Conservation (phyloP, 2,329 filamentous ascomycete species). For the Westerdykella sp. region DNA sequence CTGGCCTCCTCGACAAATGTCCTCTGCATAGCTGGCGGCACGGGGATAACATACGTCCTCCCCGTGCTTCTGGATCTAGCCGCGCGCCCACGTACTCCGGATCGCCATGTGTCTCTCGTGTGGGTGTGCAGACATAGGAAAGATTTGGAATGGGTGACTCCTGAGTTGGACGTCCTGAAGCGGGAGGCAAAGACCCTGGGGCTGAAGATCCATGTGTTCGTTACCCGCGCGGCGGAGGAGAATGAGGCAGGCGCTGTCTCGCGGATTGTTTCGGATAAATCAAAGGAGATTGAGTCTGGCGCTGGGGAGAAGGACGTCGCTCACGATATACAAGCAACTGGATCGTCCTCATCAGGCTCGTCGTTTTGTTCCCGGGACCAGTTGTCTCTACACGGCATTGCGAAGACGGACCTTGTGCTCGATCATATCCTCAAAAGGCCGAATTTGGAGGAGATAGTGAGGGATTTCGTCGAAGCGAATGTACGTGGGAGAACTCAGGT, state of each 20-base stretch:
- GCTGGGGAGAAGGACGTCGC: conserved; percentile 19
- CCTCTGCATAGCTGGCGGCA: conserved; percentile 34
- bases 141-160: conserved; percentile 32
- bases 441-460: conserved; percentile 14
- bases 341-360: conserved; percentile 16
- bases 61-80: conserved; percentile 29
- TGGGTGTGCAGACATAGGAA: conserved; percentile 31
- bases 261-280: conserved; percentile 16
- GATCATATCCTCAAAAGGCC: conserved; percentile 23
- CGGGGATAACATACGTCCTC: conserved; percentile 35
- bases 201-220: conserved; percentile 28
- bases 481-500: conserved; percentile 24
- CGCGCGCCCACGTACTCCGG: conserved; percentile 16
- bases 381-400: conserved; percentile 23
- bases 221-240: conserved; percentile 23
- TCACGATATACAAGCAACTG: conserved; percentile 8
- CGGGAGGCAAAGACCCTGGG: conserved; percentile 19
- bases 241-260: not conserved
- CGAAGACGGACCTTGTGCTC: conserved; percentile 21
- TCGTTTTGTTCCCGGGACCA: conserved; percentile 6
- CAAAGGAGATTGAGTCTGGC: conserved; percentile 6
- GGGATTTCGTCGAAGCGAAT: conserved; percentile 19
- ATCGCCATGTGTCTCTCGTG: conserved; percentile 27
- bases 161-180: conserved; percentile 29
- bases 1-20: conserved; percentile 23